Evolutionary conservation across 2,329 filamentous ascomycete species (phyloP).

Genomic region (Apiospora pterosperma): DNA sequence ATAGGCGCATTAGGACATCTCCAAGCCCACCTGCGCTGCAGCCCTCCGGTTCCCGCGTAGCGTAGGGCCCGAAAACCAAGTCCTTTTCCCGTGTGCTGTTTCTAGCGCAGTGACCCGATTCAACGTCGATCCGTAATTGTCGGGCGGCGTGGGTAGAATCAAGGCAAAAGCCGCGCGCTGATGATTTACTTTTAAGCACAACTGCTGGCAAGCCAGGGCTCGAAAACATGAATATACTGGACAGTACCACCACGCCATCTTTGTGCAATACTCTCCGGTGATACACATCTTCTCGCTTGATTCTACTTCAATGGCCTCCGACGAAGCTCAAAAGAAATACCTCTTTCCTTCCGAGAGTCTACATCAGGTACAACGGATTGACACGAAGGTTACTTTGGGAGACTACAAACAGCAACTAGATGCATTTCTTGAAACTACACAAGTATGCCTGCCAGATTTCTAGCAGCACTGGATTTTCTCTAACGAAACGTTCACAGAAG

Average conservation of each 20-base stretch:
- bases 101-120: not conserved
- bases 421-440: not conserved
- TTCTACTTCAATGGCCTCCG: not conserved
- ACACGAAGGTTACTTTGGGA: not conserved
- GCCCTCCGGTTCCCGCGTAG: not conserved
- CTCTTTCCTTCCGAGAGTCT: not conserved
- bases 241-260: not conserved
- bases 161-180: not conserved
- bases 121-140: not conserved
- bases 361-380: not conserved
- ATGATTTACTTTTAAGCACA: not conserved
- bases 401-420: slow-evolving; percentile 5
- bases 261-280: not conserved
- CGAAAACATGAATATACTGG: not conserved
- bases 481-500: not conserved
- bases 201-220: not conserved
- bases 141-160: too few species aligned
- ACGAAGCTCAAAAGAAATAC: not conserved
- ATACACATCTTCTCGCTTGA: not conserved
- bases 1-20: too few species aligned
- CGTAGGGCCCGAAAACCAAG: not conserved
- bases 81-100: not conserved
- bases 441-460: not conserved
- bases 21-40: too few species aligned
- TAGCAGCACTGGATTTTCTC: not conserved